These are phyloP conservation scores for Pyrenula aspistea DNA, from an alignment of 495 filamentous ascomycete genomes.

Conservation along the genomic window DNA sequence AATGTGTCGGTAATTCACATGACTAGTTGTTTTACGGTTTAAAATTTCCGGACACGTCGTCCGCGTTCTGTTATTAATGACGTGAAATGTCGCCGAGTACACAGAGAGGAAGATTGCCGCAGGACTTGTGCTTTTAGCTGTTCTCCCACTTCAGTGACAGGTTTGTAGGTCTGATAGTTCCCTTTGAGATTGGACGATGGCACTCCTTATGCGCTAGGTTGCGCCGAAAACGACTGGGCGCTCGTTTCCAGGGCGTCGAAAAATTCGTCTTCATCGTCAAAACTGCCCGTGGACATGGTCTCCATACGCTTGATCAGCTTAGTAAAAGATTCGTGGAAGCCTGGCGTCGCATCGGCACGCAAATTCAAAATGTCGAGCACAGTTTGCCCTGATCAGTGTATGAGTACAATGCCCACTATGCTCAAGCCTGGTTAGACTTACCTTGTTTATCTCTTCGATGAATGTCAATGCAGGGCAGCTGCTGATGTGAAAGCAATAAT, in stretches of 20 bases:
- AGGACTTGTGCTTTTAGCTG: too few relatives aligned
- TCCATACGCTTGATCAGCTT: not conserved
- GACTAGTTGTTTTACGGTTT: too few relatives aligned
- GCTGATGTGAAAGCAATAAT: not conserved
- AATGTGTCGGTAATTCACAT: too few relatives aligned
- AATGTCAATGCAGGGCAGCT: not conserved
- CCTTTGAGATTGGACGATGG: too few relatives aligned
- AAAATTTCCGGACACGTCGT: too few relatives aligned
- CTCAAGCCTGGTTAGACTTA: not conserved
- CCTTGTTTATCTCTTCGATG: not conserved
- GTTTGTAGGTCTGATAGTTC: too few relatives aligned
- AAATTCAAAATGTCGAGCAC: not conserved
- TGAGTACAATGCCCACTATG: not conserved
- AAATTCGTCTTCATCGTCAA: not conserved
- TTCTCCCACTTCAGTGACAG: too few relatives aligned
- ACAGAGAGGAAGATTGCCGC: too few relatives aligned
- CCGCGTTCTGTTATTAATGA: too few relatives aligned
- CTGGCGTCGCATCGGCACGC: not conserved
- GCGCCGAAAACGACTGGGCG: not conserved
- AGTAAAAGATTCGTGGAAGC: not conserved
- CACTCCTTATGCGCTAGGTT: too few relatives aligned
- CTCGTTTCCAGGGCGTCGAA: not conserved
- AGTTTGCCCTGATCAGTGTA: not conserved
- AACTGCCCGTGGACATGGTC: not conserved
- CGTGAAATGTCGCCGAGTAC: too few relatives aligned